phyloP scores from a whole-genome alignment of 257 asterid species.

The Leonotis leonurus region DNA sequence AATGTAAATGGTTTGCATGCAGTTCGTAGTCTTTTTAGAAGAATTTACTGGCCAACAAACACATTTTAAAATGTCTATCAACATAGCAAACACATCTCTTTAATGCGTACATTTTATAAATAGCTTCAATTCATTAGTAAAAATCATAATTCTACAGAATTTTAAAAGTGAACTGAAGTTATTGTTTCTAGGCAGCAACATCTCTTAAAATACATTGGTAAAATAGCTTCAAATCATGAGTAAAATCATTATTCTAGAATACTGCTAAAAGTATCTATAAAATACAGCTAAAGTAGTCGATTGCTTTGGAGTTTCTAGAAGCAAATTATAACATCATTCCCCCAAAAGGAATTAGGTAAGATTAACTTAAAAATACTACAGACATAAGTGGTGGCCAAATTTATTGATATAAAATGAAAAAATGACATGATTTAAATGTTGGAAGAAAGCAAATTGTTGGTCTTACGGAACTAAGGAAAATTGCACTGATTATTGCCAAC shows the following conservation, averaged over 20 bases:
- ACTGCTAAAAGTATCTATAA: not conserved
- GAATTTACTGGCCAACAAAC: not conserved
- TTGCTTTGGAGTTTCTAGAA: not conserved
- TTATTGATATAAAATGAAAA: not conserved
- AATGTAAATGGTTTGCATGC: not conserved
- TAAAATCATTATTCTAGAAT: not conserved
- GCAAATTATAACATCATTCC: not conserved
- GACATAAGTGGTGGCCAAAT: not conserved
- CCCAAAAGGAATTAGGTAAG: not conserved
- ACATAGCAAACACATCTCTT: too few species aligned
- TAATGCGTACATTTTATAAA: too few species aligned
- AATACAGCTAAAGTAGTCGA: not conserved
- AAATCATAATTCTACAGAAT: too few species aligned
- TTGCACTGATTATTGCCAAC: conserved; percentile 64
- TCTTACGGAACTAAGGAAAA: conserved; percentile 75
- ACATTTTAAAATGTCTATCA: not conserved
- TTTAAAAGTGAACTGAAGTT: too few species aligned
- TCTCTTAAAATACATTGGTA: too few species aligned
- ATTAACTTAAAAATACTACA: not conserved
- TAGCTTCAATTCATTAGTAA: too few species aligned
- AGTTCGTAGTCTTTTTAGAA: not conserved
- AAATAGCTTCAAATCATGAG: not conserved
- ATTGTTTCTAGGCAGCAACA: too few species aligned
- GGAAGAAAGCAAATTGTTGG: conserved; percentile 5
- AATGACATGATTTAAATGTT: not conserved